These are phyloP conservation scores for Heliamphora exappendiculata DNA, from an alignment of 148 eudicot genomes.

Conservation along the genomic window DNA sequence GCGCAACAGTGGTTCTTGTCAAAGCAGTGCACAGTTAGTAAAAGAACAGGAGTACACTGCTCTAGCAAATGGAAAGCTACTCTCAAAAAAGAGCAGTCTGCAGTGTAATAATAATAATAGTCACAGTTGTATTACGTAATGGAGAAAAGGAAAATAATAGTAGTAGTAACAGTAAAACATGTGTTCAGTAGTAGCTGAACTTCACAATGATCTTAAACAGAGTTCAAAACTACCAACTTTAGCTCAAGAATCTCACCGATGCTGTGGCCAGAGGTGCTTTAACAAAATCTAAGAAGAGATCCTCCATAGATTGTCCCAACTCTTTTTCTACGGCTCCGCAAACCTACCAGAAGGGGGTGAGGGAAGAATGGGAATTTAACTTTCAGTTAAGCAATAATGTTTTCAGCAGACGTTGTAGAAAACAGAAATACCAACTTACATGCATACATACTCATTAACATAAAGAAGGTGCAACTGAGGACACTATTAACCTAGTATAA, in stretches of 20 bases:
- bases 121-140: neutral
- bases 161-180: neutral
- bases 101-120: neutral
- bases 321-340: constrained; percentile 59
- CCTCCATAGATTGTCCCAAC: constrained; percentile 67
- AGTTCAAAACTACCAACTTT: neutral
- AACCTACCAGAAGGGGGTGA: constrained; percentile 46
- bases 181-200: neutral
- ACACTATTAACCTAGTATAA: too few relatives aligned
- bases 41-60: neutral
- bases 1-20: neutral
- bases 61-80: neutral
- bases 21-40: neutral
- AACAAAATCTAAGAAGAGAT: constrained; percentile 58
- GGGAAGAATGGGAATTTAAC: neutral
- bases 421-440: neutral
- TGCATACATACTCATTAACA: neutral
- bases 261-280: constrained; percentile 82
- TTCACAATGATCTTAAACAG: neutral
- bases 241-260: constrained; percentile 59
- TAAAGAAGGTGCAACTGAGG: neutral
- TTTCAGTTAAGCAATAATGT: neutral
- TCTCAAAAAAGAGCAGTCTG: neutral
- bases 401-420: neutral
- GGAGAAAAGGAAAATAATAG: neutral